Conservation (phyloP, 1,139 yeast genomes). For the Hansenula sp. region DNA sequence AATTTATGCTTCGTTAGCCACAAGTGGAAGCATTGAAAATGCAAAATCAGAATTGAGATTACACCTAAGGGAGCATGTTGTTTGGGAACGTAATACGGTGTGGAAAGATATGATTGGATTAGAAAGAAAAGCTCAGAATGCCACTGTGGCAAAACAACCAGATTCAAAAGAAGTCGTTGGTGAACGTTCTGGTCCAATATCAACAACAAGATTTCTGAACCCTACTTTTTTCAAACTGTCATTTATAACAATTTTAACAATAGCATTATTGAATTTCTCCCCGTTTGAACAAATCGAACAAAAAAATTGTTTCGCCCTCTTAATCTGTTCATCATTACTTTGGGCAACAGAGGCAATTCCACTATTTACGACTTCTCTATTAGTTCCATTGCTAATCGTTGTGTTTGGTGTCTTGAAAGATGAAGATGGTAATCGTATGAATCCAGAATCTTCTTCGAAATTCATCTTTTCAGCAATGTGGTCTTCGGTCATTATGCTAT, state of each 20-base stretch:
- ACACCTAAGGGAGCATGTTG: conserved; percentile 85
- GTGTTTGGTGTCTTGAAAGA: conserved; percentile 65
- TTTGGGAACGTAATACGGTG: conserved; percentile 94
- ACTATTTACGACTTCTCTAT: conserved; percentile 74
- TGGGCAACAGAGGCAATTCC: conserved; percentile 98
- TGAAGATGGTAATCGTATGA: conserved; percentile 47
- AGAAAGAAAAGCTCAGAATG: conserved; percentile 67
- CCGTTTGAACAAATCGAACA: conserved; percentile 64
- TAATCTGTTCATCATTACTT: conserved; percentile 71
- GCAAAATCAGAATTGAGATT: conserved; percentile 69
- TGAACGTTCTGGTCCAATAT: conserved; percentile 17
- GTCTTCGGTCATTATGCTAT: conserved; percentile 87
- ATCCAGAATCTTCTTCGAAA: conserved; percentile 66
- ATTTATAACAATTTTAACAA: conserved; percentile 40
- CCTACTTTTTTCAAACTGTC: conserved; percentile 36
- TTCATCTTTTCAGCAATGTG: conserved; percentile 86
- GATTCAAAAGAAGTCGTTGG: conserved; percentile 21
- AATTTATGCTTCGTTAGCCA: conserved; percentile 43
- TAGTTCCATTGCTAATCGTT: conserved; percentile 78
- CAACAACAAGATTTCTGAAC: conserved; percentile 13
- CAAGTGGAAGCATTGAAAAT: conserved; percentile 33
- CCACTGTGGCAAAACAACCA: conserved; percentile 32
- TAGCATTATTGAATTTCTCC: conserved; percentile 46
- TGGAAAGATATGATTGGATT: conserved; percentile 95
- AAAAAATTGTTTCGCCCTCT: conserved; percentile 78